phyloP scores from a whole-genome alignment of 352 stramenopile genomes.

The Globisporangium yorkense region DNA sequence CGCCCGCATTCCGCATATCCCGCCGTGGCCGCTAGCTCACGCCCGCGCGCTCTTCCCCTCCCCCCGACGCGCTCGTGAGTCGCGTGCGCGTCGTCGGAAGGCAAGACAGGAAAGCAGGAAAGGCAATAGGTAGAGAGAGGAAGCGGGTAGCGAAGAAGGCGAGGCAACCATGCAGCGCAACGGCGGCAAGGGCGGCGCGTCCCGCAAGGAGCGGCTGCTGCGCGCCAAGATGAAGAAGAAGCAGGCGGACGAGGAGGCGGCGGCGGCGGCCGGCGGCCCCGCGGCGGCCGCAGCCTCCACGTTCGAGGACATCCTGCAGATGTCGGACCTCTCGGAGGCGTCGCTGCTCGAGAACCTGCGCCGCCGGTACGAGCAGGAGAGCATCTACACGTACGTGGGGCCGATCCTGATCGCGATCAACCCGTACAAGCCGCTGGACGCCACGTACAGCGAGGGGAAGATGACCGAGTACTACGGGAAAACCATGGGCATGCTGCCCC shows the following conservation, averaged over 20 bases:
- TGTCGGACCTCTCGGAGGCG: constrained; percentile 86
- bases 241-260: constrained; percentile 59
- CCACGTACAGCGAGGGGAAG: constrained; percentile 57
- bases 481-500: constrained; percentile 69
- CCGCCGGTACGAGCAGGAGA: constrained; percentile 87
- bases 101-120: too few relatives aligned
- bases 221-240: constrained; percentile 88
- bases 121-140: neutral
- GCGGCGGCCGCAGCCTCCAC: constrained; percentile 20
- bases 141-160: neutral
- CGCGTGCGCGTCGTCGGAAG: neutral
- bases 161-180: constrained; percentile 26
- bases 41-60: too few relatives aligned
- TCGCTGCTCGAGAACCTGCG: constrained; percentile 88
- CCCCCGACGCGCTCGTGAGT: neutral
- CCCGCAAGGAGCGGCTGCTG: constrained; percentile 80
- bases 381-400: constrained; percentile 94
- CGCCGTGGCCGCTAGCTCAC: too few relatives aligned
- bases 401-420: constrained; percentile 91
- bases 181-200: constrained; percentile 24
- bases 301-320: constrained; percentile 88
- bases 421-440: constrained; percentile 81
- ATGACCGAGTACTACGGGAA: constrained; percentile 90
- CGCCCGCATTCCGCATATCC: too few relatives aligned
- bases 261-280: constrained; percentile 23